Base-by-base conservation (phyloP, 2,329 filamentous ascomycete species). In the Cytospora chrysosperma region DNA sequence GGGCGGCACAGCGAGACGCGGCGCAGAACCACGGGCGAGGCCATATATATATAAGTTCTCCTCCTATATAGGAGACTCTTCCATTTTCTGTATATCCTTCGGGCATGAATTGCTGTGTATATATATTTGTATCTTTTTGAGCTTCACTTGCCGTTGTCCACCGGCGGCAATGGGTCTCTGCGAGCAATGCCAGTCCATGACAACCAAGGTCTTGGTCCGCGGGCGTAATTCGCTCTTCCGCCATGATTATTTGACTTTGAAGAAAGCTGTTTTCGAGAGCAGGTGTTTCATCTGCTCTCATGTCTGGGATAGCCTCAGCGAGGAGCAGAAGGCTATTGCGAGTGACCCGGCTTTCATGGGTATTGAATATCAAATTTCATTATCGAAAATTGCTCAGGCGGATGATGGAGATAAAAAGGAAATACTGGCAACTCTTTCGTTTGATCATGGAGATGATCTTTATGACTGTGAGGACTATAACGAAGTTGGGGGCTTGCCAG, bases 381-480 rank as follows among this genome's bases (percentile, higher is more conserved):
- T 56, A 5, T 3, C 12, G 3, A 28, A 7, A 2, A 28, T 13
- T 0, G 26, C 3, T 10, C 8, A 32, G 2, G 17, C 4, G 7
- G 52, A 34, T 8, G 27, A 50, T 27, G 54, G 15, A 28, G 6
- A 17, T 2, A n/a, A 17, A n/a, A 4, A 27, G 1, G 15, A 15
- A 1, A 28, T 50, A 12, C 5, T 61, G 13, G 58, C 49, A 1
- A 19, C 2, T 1, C 0, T 64, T 4, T 10, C 19, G 0, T 55
- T 61, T 9, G 12, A 21, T 5, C 53, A 26, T 6, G 57, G 24
- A 6, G 59, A 65, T 13, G 63, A 65, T 10, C 27, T 65, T 0
- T 65, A 15, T 2, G 59, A 62, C 21, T 58, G 54, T 15, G 63
- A 65, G 7, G 63, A 62, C 2, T 62, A 58, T 7, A 27, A 47